Percentiles rank a stretch among this genome's conserved stretches.
phyloP scores from a whole-genome alignment of 2,329 filamentous ascomycete species.

The Helicocarpus griseus region DNA sequence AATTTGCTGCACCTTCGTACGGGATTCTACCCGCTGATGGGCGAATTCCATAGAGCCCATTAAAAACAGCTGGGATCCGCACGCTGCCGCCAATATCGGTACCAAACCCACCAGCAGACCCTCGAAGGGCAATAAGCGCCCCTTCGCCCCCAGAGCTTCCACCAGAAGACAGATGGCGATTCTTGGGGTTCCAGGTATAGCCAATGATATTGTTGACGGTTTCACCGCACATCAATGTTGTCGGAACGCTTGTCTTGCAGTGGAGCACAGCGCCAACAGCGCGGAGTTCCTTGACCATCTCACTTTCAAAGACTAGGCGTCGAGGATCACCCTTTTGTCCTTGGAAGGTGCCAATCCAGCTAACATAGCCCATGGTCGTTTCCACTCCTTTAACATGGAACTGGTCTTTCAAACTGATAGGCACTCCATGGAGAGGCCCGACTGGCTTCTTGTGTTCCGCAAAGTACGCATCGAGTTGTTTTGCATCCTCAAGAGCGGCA shows the following conservation, averaged over 20 bases:
- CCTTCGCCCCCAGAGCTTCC: slow-evolving; percentile 53
- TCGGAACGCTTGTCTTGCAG: slow-evolving; percentile 47
- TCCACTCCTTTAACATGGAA: slow-evolving; percentile 42
- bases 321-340: slow-evolving; percentile 44
- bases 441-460: slow-evolving; percentile 34
- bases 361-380: slow-evolving; percentile 54
- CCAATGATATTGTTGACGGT: slow-evolving; percentile 54
- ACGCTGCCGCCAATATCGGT: slow-evolving; percentile 49
- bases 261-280: slow-evolving; percentile 45
- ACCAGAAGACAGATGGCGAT: slow-evolving; percentile 44
- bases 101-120: slow-evolving; percentile 48
- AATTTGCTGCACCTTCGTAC: slow-evolving; percentile 52
- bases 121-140: slow-evolving; percentile 45
- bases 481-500: slow-evolving; percentile 41
- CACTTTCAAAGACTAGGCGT: slow-evolving; percentile 43
- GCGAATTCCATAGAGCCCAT: slow-evolving; percentile 47
- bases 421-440: slow-evolving; percentile 55
- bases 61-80: slow-evolving; percentile 51
- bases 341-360: slow-evolving; percentile 55
- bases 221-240: slow-evolving; percentile 49
- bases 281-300: slow-evolving; percentile 48
- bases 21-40: slow-evolving; percentile 45
- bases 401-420: slow-evolving; percentile 45
- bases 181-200: slow-evolving; percentile 48
- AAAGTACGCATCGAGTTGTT: slow-evolving; percentile 39